phyloP scores from a whole-genome alignment of 768 basidiomycete species.

The Lentinula guzmanii region DNA sequence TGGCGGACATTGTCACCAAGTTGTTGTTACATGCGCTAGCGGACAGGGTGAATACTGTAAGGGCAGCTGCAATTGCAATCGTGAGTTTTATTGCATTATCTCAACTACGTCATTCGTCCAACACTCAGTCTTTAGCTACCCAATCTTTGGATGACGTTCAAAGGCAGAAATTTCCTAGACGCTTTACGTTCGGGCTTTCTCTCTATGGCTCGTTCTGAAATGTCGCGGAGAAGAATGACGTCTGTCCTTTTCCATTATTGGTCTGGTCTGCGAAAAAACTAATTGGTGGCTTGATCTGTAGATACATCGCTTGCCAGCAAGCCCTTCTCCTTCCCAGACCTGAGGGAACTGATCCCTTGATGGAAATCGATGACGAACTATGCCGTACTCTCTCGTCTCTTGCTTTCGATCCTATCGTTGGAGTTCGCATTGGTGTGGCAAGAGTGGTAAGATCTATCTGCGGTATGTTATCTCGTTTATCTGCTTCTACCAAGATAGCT shows the following conservation, averaged over 20 bases:
- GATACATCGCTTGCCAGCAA: constrained; percentile 72
- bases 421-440: constrained; percentile 84
- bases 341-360: constrained; percentile 24
- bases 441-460: constrained; percentile 54
- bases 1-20: constrained; percentile 30
- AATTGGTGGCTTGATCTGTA: constrained; percentile 21
- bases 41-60: constrained; percentile 80
- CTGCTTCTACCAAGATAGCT: not conserved
- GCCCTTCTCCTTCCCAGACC: constrained; percentile 39
- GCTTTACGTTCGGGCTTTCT: constrained; percentile 35
- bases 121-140: constrained; percentile 36
- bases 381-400: constrained; percentile 53
- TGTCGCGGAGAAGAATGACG: constrained; percentile 67
- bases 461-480: constrained; percentile 34
- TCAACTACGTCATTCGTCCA: constrained; percentile 6
- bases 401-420: constrained; percentile 64
- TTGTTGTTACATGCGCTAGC: constrained; percentile 59
- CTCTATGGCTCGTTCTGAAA: constrained; percentile 37
- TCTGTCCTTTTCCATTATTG: constrained; percentile 28
- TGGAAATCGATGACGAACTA: constrained; percentile 40
- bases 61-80: constrained; percentile 63
- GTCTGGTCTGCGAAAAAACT: not conserved
- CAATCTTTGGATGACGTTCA: constrained; percentile 33
- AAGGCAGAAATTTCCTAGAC: constrained; percentile 27
- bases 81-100: constrained; percentile 37